Percentiles rank a stretch among this genome's conserved stretches.
Evolutionary conservation across 108 stramenopile genomes (phyloP).

Genomic region (Skeletonema marinoi): DNA sequence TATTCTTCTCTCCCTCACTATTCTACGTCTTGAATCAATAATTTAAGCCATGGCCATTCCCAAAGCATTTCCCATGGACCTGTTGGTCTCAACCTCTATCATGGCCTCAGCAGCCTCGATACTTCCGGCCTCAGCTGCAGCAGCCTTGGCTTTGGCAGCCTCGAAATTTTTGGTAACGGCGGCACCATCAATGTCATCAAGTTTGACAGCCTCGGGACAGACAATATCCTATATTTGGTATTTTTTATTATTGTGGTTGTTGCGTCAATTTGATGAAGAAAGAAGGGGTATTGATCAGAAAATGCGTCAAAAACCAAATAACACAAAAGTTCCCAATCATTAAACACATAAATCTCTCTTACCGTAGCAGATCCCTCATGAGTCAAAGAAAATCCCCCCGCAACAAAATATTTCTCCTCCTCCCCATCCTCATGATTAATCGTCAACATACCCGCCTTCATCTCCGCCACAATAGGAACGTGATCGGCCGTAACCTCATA

Average conservation of each 20-base stretch:
- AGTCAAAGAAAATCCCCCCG: conserved; percentile 95
- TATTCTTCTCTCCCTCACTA: not conserved
- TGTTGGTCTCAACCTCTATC: conserved; percentile 95
- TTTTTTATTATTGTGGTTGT: conserved; percentile 5
- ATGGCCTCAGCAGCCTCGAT: conserved; percentile 91
- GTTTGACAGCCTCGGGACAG: conserved; percentile 94
- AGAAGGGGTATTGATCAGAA: conserved; percentile 4
- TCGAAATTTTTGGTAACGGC: conserved; percentile 81
- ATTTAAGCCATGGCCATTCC: conserved; percentile 66
- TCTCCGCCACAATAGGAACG: conserved; percentile 94
- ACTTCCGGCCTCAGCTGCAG: conserved; percentile 78
- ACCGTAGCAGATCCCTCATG: conserved; percentile 91
- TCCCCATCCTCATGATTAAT: conserved; percentile 90
- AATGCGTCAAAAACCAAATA: not conserved
- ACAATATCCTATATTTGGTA: conserved; percentile 80
- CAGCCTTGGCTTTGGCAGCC: conserved; percentile 76
- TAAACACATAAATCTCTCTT: conserved; percentile 38
- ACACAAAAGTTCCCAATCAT: not conserved
- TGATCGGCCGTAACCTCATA: conserved; percentile 96
- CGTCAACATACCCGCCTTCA: conserved; percentile 95
- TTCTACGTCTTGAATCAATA: not conserved
- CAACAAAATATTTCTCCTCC: conserved; percentile 96
- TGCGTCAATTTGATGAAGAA: not conserved
- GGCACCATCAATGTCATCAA: conserved; percentile 91
- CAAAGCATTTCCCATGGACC: conserved; percentile 91